Evolutionary conservation across 805 yeast genomes (phyloP).

Genomic region (Suhomyces prunicola): DNA sequence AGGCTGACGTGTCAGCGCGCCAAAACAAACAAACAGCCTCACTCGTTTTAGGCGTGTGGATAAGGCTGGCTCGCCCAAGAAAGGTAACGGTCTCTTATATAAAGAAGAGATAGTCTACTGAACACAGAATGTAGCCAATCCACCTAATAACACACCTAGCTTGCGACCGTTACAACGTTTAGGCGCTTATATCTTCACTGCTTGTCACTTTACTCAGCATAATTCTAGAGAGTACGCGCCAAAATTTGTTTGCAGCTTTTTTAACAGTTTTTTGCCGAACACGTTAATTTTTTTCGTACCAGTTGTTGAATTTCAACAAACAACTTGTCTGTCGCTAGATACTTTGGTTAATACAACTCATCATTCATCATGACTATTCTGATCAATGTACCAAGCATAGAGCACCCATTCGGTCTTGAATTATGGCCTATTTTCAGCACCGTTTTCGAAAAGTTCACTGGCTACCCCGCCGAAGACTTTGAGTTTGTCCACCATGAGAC

Average conservation of each 20-base stretch:
- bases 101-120: not conserved
- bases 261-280: not conserved
- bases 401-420: slow-evolving; percentile 54
- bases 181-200: not conserved
- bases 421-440: slow-evolving; percentile 67
- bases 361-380: not conserved
- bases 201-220: not conserved
- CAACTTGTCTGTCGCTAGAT: not conserved
- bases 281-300: not conserved
- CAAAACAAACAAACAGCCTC: not conserved
- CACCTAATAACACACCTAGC: not conserved
- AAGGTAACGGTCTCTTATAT: not conserved
- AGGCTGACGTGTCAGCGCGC: not conserved
- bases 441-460: slow-evolving; percentile 42
- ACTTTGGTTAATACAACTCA: not conserved
- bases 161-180: not conserved
- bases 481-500: slow-evolving; percentile 62
- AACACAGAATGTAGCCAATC: too few species aligned
- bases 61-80: not conserved
- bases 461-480: slow-evolving; percentile 65
- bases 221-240: not conserved
- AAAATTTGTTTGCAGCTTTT: not conserved
- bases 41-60: not conserved
- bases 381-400: slow-evolving; percentile 31
- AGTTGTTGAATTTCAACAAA: not conserved